Base-by-base conservation (phyloP, 768 basidiomycete genomes). In the Kwoniella pini region DNA sequence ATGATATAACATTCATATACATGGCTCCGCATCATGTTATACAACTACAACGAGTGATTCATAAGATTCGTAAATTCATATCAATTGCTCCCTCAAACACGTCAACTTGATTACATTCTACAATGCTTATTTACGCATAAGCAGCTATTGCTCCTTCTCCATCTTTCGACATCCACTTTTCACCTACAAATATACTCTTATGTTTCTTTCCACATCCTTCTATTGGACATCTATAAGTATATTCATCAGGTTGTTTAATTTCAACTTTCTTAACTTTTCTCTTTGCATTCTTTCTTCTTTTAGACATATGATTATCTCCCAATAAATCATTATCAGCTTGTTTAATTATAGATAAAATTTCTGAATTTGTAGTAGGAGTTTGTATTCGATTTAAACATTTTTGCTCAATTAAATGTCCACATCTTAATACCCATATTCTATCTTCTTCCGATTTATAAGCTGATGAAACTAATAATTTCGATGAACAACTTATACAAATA, bases 371-470 rank as follows among this genome's bases (percentile, higher is more conserved):
- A 2, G 19, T 52, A 0, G 76, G 74, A 12, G 53, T 67, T 4
- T 60, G 59, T 7, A 76, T 22, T 22, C 46, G 50, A 28, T 67
- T 49, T 3, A 78, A 55, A 63, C 77, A 78, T 52, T 55, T 59
- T 40, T 76, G 68, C 54, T 78, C 71, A 21, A 78, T 43, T 40
- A 75, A 40, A 56, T 78, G 77, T 6, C 77, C 77, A 36, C 77
- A 78, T 17, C 69, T 45, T 3, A 76, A 42, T 2, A 63, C 59
- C 66, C 64, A 74, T 21, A 78, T 63, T 44, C 64, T 54, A 53
- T 76, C 75, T 9, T 60, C 64, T 7, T 60, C 62, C 7, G 54
- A 53, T 43, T 62, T 60, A 42, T 76, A 72, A 2, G 66, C 69
- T 53, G 70, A 57, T 9, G 75, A 75, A 0, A 74, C 54, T 22